These are phyloP conservation scores for Cinchona pubescens DNA, from an alignment of 257 asterid species.

Conservation along the genomic window DNA sequence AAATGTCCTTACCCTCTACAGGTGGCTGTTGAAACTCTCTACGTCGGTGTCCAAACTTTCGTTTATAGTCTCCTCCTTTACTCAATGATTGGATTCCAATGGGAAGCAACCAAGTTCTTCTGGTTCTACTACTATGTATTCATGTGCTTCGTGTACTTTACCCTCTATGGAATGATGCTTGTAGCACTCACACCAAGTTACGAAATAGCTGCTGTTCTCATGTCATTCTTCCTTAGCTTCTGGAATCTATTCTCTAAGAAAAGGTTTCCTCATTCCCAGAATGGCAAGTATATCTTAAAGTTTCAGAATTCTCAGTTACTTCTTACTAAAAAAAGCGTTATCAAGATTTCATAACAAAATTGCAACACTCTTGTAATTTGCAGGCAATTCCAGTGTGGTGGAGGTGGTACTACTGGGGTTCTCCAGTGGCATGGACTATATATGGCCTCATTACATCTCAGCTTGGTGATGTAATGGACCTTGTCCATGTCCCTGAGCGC, in stretches of 20 bases:
- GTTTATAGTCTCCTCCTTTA: constrained; percentile 66
- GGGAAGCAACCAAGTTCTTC: constrained; percentile 51
- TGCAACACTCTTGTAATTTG: neutral
- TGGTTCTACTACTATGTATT: constrained; percentile 72
- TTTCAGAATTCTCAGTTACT: neutral
- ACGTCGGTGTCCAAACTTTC: constrained; percentile 58
- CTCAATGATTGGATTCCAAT: constrained; percentile 77
- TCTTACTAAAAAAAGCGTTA: constrained; percentile 31
- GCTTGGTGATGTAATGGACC: constrained; percentile 41
- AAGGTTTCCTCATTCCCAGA: constrained; percentile 73
- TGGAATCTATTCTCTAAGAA: constrained; percentile 84
- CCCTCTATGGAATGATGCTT: constrained; percentile 78
- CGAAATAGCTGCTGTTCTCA: constrained; percentile 67
- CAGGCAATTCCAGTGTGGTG: constrained; percentile 90
- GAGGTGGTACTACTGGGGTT: constrained; percentile 91
- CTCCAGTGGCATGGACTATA: constrained; percentile 82
- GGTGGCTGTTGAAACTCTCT: constrained; percentile 68
- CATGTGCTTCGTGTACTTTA: constrained; percentile 83
- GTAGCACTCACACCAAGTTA: constrained; percentile 78
- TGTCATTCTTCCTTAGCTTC: constrained; percentile 88
- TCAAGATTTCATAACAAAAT: constrained; percentile 35
- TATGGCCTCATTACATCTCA: constrained; percentile 78
- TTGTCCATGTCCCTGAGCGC: constrained; percentile 45
- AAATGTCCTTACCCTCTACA: constrained; percentile 14
- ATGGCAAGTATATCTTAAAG: constrained; percentile 38